A percentile compares a stretch with the other conserved stretches of the same genome.
phyloP scores from a whole-genome alignment of 1,139 yeast species.

The Candida sp. region DNA sequence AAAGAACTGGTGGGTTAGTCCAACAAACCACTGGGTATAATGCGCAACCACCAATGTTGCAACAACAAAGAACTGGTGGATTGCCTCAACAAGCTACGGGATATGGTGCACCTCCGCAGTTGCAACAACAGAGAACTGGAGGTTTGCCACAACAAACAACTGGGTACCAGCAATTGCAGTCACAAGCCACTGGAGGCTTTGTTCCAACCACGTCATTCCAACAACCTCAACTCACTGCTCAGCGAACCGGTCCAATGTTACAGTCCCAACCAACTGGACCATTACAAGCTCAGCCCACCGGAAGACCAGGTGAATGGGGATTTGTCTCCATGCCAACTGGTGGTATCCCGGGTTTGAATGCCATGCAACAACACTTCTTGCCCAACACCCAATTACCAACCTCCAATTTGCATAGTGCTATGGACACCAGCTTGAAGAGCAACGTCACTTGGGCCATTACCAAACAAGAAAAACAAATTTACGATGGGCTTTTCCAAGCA shows the following conservation, averaged over 20 bases:
- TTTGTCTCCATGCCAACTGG: conserved; percentile 75
- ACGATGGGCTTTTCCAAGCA: conserved; percentile 86
- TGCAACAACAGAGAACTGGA: conserved; percentile 36
- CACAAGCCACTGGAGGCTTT: conserved; percentile 28
- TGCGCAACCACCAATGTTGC: conserved; percentile 36
- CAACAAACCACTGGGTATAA: conserved; percentile 10
- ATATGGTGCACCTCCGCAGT: neutral
- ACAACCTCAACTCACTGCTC: conserved; percentile 26
- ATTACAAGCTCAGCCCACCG: conserved; percentile 61
- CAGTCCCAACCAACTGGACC: conserved; percentile 28
- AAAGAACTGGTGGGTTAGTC: conserved; percentile 35
- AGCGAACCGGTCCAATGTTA: conserved; percentile 34
- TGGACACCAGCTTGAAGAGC: conserved; percentile 56
- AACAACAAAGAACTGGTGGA: conserved; percentile 41
- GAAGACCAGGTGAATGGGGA: conserved; percentile 86
- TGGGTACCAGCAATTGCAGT: conserved; percentile 9
- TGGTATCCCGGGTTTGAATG: conserved; percentile 77
- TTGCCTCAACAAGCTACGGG: conserved; percentile 24
- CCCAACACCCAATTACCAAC: conserved; percentile 56
- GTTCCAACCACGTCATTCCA: conserved; percentile 47
- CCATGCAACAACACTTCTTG: conserved; percentile 77
- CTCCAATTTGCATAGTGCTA: conserved; percentile 48
- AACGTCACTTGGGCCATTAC: conserved; percentile 78
- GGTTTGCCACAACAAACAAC: conserved; percentile 24
- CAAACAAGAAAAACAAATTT: conserved; percentile 83